Percentiles rank a stretch among this genome's conserved stretches.
These are phyloP conservation scores for Schizonepeta tenuifolia DNA, from an alignment of 257 asterid species.

Conservation along the genomic window DNA sequence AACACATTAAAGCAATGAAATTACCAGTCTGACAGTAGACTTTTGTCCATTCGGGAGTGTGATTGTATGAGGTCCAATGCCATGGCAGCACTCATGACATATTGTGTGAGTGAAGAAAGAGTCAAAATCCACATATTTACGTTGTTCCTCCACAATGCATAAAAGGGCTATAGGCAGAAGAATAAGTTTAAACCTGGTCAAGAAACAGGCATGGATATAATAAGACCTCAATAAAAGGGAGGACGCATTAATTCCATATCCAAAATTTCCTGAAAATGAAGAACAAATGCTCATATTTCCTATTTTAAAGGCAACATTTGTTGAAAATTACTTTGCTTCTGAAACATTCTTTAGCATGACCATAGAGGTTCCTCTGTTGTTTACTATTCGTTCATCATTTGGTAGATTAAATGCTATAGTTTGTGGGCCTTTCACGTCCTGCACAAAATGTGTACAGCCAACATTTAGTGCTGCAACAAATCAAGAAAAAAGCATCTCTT, in stretches of 20 bases:
- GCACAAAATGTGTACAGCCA: constrained; percentile 31
- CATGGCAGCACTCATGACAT: constrained; percentile 98
- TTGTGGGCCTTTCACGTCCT: constrained; percentile 99
- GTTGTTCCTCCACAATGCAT: constrained; percentile 74
- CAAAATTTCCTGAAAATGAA: constrained; percentile 4
- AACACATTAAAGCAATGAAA: constrained; percentile 8
- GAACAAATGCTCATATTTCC: constrained; percentile 10
- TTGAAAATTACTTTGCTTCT: constrained; percentile 78
- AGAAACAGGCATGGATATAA: constrained; percentile 29
- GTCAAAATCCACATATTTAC: constrained; percentile 73
- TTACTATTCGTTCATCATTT: constrained; percentile 89
- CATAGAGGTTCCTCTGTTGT: constrained; percentile 95
- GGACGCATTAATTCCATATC: background rate
- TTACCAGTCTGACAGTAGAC: constrained; percentile 95
- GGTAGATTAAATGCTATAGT: constrained; percentile 99
- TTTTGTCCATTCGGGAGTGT: constrained; percentile 74
- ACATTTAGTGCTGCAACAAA: constrained; percentile 20
- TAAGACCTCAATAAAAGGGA: constrained; percentile 28
- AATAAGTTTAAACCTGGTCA: constrained; percentile 84
- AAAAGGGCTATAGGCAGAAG: constrained; percentile 85
- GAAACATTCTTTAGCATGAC: constrained; percentile 98
- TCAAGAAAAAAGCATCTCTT: background rate
- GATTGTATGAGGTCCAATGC: constrained; percentile 96
- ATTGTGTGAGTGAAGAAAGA: constrained; percentile 93
- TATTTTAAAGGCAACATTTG: background rate